Evolutionary conservation across 345 rosid species (phyloP), one percentile per base, ranked within the genome.

Genomic region (Gossypium thurberi): DNA sequence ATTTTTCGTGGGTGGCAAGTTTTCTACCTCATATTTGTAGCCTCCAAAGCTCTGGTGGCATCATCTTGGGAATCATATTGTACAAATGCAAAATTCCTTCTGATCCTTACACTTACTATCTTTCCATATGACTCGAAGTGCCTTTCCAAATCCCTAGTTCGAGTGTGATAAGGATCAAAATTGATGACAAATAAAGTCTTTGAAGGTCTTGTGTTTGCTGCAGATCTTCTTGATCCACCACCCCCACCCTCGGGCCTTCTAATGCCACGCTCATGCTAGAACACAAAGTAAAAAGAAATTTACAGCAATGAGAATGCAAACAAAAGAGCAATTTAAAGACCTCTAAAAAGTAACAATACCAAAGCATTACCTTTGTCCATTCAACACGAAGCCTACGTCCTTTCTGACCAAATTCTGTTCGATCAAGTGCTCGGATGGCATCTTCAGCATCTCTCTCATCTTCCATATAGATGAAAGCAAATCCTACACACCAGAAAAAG

Each of bases 401-500:
- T 81, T 90, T 90, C 14, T 88, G 90, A 58, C 98, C 98, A 76
- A 86, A 92, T 58, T 94, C 98, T 37, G 78, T 71, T 53, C 88
- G 84, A 56, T 94, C 97, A 74, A 94, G 97, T 51, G 89, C 97
- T 63, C 96, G 87, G 61, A 94, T 92, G n/a, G 98, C 98, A 87
- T 94, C 93, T 69, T 92, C 97, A 65, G 95, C 98, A 86, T 94
- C 98, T 77, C 92, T 92, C 81, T 94, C 97, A 77, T 94, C 93
- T 74, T 94, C 98, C 98, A 94, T 94, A 65, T 90, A 94, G 57
- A 94, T 81, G 77, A 94, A 94, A 69, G 97, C 98, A 85, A 90
- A 92, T 40, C 98, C 97, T 92, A 79, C 0, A 68, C 2, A 76
- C 12, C 37, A 79, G 61, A 33, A 55, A 71, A 59, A 11, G n/a